These are phyloP conservation scores for Omphalea diandra DNA, from an alignment of 441 rosid species.

Conservation along the genomic window DNA sequence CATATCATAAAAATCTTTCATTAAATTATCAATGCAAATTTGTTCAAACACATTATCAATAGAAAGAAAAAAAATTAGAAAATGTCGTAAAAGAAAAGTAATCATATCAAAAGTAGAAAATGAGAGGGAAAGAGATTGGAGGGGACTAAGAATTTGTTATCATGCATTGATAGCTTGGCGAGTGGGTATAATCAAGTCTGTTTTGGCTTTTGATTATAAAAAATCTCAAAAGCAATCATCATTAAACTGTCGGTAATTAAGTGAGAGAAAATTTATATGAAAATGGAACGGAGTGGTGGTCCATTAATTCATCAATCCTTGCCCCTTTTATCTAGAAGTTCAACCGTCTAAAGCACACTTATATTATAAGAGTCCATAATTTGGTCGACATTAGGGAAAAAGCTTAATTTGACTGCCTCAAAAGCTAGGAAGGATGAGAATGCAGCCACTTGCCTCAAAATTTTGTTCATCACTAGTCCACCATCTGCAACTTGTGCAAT, in stretches of 20 bases:
- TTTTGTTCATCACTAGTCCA: too few species aligned
- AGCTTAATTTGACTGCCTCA: constrained; percentile 14
- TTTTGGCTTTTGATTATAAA: constrained; percentile 23
- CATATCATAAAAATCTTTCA: too few species aligned
- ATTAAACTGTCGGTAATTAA: constrained; percentile 28
- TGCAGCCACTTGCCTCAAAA: too few species aligned
- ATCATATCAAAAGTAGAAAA: neutral
- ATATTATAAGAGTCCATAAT: too few species aligned
- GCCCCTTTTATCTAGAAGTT: constrained; percentile 13
- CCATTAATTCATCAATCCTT: neutral
- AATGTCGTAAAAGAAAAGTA: neutral
- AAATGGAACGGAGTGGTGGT: neutral
- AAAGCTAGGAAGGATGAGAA: too few species aligned
- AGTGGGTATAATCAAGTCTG: constrained; percentile 43
- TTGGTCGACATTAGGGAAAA: neutral
- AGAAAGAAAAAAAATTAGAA: neutral
- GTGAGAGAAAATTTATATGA: neutral
- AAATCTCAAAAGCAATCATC: neutral
- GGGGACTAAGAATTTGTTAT: neutral
- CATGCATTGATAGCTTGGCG: constrained; percentile 17
- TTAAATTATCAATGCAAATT: too few species aligned
- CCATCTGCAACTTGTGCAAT: too few species aligned
- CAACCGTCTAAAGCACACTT: neutral
- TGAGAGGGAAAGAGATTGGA: neutral
- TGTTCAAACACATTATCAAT: too few species aligned